Percentiles rank a stretch among this genome's conserved stretches.
These are phyloP conservation scores for Trichophyton equinum DNA, from an alignment of 2,329 filamentous ascomycete species.

Conservation along the genomic window DNA sequence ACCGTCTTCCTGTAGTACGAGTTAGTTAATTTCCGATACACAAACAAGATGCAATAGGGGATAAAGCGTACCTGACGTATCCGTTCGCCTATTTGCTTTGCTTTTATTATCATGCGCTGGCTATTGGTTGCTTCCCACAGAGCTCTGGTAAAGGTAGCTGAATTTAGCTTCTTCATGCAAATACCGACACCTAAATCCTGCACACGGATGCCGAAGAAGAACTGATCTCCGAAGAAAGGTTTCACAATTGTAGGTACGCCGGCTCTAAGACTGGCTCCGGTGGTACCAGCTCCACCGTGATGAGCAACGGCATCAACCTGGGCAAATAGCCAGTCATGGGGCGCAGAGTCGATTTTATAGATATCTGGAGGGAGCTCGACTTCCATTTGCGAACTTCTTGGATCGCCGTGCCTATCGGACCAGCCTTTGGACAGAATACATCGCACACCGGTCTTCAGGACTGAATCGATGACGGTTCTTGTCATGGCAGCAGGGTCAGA, in stretches of 20 bases:
- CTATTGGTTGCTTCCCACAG: constrained; percentile 86
- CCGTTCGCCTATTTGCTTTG: constrained; percentile 65
- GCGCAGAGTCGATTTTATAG: constrained; percentile 74
- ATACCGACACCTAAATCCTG: constrained; percentile 90
- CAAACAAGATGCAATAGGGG: neutral
- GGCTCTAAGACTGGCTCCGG: constrained; percentile 78
- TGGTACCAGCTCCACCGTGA: constrained; percentile 89
- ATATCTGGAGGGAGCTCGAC: constrained; percentile 68
- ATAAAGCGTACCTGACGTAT: constrained; percentile 61
- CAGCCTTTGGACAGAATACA: constrained; percentile 95
- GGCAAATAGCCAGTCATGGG: constrained; percentile 91
- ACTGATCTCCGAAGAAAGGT: constrained; percentile 96
- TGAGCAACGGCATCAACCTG: constrained; percentile 92
- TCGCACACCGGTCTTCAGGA: constrained; percentile 79
- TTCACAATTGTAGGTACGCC: constrained; percentile 90
- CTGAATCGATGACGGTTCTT: constrained; percentile 82
- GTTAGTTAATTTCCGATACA: constrained; percentile 18
- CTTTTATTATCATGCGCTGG: constrained; percentile 82
- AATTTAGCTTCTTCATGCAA: constrained; percentile 76
- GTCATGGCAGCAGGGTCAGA: constrained; percentile 80
- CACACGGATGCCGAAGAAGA: constrained; percentile 81
- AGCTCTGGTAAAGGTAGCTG: constrained; percentile 70
- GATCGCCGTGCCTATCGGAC: constrained; percentile 67
- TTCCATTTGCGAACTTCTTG: constrained; percentile 47
- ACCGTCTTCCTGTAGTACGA: constrained; percentile 58